Evolutionary conservation across 2,329 filamentous ascomycete species (phyloP).

Genomic region (Ceratocystis huliohia): DNA sequence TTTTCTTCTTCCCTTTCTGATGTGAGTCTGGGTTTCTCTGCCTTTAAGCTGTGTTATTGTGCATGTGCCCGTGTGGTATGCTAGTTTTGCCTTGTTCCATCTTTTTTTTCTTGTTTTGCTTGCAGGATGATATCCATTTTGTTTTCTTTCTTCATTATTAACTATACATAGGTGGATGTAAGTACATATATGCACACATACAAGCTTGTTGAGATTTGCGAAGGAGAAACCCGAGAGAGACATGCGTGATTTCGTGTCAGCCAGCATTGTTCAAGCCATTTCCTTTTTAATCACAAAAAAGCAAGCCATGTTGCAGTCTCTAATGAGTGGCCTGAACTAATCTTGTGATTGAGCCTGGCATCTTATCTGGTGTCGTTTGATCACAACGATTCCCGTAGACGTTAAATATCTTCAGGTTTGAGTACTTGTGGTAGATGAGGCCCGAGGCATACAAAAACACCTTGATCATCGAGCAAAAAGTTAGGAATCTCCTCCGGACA

Average conservation of each 20-base stretch:
- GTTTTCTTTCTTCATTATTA: constrained; percentile 1
- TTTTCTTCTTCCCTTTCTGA: background rate
- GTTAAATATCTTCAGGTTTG: too few species aligned
- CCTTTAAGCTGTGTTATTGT: background rate
- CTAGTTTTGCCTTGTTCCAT: background rate
- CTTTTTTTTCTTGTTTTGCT: background rate
- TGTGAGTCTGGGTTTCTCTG: background rate
- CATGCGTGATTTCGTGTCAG: background rate
- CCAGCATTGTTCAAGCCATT: background rate
- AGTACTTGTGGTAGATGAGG: too few species aligned
- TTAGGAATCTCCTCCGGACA: background rate
- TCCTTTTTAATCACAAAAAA: background rate
- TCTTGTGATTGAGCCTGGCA: background rate
- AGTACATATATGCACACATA: background rate
- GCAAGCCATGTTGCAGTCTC: background rate
- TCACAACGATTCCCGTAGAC: background rate
- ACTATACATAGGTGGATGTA: constrained; percentile 1
- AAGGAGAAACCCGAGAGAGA: background rate
- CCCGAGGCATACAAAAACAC: background rate
- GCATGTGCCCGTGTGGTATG: background rate
- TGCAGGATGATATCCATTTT: constrained; percentile 10
- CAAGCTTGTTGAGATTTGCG: background rate
- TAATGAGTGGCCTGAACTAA: background rate
- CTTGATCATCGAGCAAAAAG: background rate
- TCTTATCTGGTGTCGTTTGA: background rate